Evolutionary conservation across 257 asterid genomes (phyloP), one percentile per base, ranked within the genome.

Genomic region (Henckelia pumila): DNA sequence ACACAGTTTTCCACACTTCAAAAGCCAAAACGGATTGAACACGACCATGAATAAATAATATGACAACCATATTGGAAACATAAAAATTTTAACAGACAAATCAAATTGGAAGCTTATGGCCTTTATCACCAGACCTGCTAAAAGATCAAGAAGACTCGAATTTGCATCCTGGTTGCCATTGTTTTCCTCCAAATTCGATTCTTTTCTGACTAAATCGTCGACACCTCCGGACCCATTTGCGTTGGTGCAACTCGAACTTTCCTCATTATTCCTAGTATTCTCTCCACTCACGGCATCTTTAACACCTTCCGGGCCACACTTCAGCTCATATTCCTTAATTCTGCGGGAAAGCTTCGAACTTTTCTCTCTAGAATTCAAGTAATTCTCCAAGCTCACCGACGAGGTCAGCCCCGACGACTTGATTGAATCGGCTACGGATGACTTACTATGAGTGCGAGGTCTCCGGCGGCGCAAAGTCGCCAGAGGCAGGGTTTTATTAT

Each of bases 1-100:
- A 75, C 52, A 86, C 28, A 58, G 70, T 73, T 75, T 77, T 55
- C 70, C 79, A 69, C 70, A 63, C 78, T 61, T 77, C 70, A 79
- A 56, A 63, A 85, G 72, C 72, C 85, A 77, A 47, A 85, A 82
- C 0, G 99, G 99, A 75, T 94, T 87, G 58, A 75, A 76, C 60
- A 84, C 76, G 72, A 94, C 66, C 89, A 84, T 79, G 79, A 77
- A 85, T 33, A 77, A 25, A 75, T 77, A 76, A 84, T 84, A 88
- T 28, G 69, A 59, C 26, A 74, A 62, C 82, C 84, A 73, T 47
- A 87, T 52, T 4, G 95, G 96, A 68, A 80, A 78, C 35, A 59
- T 68, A 29, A 87, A 21, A 30, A 73, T 6, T 30, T 73, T 75
- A 61, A 91, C 59, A 32, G 83, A 73, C 71, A 85, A 66, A 75